Percentiles rank a stretch among this genome's conserved stretches.
Conservation (phyloP, 805 yeast genomes). For the Sugiyamaella marilandica region DNA sequence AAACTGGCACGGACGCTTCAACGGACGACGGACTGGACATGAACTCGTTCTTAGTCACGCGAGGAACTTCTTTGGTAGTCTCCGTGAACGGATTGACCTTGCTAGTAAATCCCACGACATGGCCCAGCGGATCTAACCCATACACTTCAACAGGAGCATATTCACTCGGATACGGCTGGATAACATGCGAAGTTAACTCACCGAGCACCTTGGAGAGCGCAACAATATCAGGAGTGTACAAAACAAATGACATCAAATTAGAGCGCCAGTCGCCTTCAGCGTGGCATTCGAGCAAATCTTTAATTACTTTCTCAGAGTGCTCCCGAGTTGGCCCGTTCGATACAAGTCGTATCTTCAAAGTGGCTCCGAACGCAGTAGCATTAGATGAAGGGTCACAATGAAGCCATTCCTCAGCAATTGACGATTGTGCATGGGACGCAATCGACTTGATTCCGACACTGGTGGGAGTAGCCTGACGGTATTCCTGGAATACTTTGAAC, state of each 20-base stretch:
- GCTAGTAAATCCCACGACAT: slow-evolving; percentile 72
- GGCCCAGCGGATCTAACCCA: slow-evolving; percentile 79
- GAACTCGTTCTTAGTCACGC: background rate
- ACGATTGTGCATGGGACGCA: slow-evolving; percentile 24
- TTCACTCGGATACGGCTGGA: slow-evolving; percentile 58
- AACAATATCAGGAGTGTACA: slow-evolving; percentile 42
- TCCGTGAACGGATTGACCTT: slow-evolving; percentile 29
- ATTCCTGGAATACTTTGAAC: slow-evolving; percentile 35
- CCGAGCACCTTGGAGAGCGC: slow-evolving; percentile 19
- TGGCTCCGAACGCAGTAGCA: slow-evolving; percentile 23
- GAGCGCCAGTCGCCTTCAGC: slow-evolving; percentile 47
- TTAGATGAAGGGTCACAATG: slow-evolving; percentile 13
- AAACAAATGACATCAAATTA: slow-evolving; percentile 40
- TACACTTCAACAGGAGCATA: slow-evolving; percentile 71
- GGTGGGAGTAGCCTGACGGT: slow-evolving; percentile 26
- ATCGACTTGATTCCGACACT: slow-evolving; percentile 23
- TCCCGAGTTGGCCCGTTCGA: slow-evolving; percentile 24
- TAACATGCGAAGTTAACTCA: slow-evolving; percentile 31
- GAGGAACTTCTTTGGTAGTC: slow-evolving; percentile 2
- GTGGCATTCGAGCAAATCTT: slow-evolving; percentile 15
- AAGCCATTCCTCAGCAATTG: slow-evolving; percentile 28
- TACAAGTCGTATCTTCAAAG: slow-evolving; percentile 30
- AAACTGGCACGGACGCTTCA: slow-evolving; percentile 10
- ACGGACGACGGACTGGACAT: background rate
- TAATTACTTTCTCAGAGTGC: slow-evolving; percentile 20